A percentile compares a stretch with the other conserved stretches of the same genome.
Evolutionary conservation across 176 grass and related monocot species (phyloP).

Genomic region (Oryza punctata): DNA sequence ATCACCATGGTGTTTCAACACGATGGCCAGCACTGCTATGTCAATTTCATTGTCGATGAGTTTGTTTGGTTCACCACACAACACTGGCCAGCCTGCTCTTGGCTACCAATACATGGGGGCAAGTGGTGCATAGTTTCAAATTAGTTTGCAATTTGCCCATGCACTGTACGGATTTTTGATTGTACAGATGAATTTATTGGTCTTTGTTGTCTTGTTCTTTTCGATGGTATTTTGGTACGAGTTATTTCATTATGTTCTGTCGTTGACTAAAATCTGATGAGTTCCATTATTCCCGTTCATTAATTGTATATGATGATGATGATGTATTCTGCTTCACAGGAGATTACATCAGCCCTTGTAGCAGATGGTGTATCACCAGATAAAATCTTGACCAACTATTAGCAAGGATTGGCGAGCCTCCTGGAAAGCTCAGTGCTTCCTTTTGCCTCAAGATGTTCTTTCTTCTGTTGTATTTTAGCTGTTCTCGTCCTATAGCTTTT

Average conservation of each 20-base stretch:
- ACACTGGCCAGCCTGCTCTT: too few relatives aligned
- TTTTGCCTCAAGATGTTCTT: background rate
- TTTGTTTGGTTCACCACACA: too few relatives aligned
- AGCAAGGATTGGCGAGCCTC: background rate
- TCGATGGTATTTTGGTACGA: background rate
- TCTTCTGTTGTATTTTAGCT: conserved; percentile 1
- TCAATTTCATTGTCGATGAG: too few relatives aligned
- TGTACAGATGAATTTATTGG: background rate
- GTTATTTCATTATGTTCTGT: background rate
- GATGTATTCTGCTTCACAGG: conserved; percentile 39
- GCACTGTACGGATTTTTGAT: too few relatives aligned
- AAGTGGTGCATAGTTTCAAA: background rate
- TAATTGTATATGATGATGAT: background rate
- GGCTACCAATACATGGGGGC: too few relatives aligned
- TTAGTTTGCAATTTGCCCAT: too few relatives aligned
- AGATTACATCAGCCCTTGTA: conserved; percentile 56
- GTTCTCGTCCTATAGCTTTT: background rate
- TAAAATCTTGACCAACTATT: conserved; percentile 84
- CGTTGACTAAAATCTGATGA: background rate
- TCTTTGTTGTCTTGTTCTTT: background rate
- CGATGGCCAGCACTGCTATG: too few relatives aligned
- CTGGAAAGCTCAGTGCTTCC: background rate
- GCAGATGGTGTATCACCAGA: conserved; percentile 69
- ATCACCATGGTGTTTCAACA: too few relatives aligned
- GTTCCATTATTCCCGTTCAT: background rate